phyloP scores from a whole-genome alignment of 2,329 filamentous ascomycete genomes.

The Colletotrichum musae region DNA sequence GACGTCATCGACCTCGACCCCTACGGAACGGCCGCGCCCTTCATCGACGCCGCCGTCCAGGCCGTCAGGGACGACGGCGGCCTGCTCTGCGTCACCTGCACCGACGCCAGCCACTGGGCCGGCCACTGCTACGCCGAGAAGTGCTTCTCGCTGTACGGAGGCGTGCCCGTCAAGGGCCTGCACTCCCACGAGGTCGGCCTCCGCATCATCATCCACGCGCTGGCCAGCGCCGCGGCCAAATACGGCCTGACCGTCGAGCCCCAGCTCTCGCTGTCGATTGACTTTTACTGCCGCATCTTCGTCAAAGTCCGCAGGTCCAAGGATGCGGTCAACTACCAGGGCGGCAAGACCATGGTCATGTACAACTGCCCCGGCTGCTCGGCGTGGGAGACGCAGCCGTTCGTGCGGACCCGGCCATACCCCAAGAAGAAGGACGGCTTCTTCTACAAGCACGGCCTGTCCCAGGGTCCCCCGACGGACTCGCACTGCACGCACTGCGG shows the following conservation, averaged over 20 bases:
- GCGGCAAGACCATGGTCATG: slow-evolving; percentile 91
- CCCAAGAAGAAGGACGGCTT: slow-evolving; percentile 77
- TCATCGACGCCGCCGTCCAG: slow-evolving; percentile 92
- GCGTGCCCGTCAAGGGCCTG: slow-evolving; percentile 85
- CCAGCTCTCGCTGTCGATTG: slow-evolving; percentile 91
- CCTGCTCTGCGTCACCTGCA: slow-evolving; percentile 94
- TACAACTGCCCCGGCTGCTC: slow-evolving; percentile 93
- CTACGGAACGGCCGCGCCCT: slow-evolving; percentile 93
- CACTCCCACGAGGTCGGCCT: slow-evolving; percentile 92
- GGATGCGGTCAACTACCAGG: slow-evolving; percentile 89
- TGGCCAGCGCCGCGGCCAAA: slow-evolving; percentile 84
- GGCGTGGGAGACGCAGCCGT: slow-evolving; percentile 87
- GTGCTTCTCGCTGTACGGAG: slow-evolving; percentile 93
- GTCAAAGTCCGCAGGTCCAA: slow-evolving; percentile 85
- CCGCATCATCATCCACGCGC: slow-evolving; percentile 85
- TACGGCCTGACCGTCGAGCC: slow-evolving; percentile 94
- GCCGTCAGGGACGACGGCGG: slow-evolving; percentile 87
- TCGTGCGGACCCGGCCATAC: slow-evolving; percentile 78
- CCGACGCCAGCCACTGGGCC: slow-evolving; percentile 94
- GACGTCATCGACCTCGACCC: slow-evolving; percentile 98
- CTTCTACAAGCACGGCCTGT: slow-evolving; percentile 85
- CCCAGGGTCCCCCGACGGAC: slow-evolving; percentile 77
- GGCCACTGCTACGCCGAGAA: slow-evolving; percentile 96
- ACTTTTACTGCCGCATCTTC: slow-evolving; percentile 94
- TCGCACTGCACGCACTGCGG: slow-evolving; percentile 86